Evolutionary conservation across 768 basidiomycete species (phyloP), one percentile per base, ranked within the genome.

Genomic region (Hortiboletus flavorubellus): DNA sequence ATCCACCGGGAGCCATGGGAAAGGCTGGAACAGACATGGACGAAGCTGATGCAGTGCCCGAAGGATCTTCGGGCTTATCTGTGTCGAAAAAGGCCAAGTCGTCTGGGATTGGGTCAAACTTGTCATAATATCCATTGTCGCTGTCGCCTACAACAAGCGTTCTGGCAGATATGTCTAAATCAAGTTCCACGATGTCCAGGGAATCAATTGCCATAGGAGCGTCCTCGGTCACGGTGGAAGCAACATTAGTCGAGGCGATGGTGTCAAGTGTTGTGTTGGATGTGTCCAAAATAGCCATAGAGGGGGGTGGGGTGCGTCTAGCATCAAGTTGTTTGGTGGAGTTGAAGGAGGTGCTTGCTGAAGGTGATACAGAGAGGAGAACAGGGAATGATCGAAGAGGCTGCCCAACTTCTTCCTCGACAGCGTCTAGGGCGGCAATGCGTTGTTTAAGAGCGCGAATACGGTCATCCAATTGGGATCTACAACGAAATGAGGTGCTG

Each of bases 91-190:
- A 55, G 21, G 51, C 35, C 11, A 60, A n/a, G 35, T 62, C 53
- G 30, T 61, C 57, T 18, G 63, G 67, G 33, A 58, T 59, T 38
- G 49, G 78, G n/a, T 76, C 75, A 48, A 81, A 59, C 15, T 68
- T 68, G 43, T 72, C 74, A 78, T 81, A 84, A 34, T 78, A 73
- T 10, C 71, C 73, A 18, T 78, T 79, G 43, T 84, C 83, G 49
- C 73, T 76, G 37, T 70, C 72, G 30, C 60, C 63, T 41, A 66
- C 65, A 11, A 61, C 54, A 10, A 72, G 53, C 0, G 61, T 67
- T 11, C 51, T 43, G 15, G 53, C 41, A 0, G 64, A 68, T 6
- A 52, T 2, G 15, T 70, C 62, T 9, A 70, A 58, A 8, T 70
- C 66, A 14, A 66, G 51, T 33, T 67, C 59, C 42, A 51, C 50